Base-by-base conservation (phyloP, 2,329 filamentous ascomycete species). In the Xenoacremonium recifei region DNA sequence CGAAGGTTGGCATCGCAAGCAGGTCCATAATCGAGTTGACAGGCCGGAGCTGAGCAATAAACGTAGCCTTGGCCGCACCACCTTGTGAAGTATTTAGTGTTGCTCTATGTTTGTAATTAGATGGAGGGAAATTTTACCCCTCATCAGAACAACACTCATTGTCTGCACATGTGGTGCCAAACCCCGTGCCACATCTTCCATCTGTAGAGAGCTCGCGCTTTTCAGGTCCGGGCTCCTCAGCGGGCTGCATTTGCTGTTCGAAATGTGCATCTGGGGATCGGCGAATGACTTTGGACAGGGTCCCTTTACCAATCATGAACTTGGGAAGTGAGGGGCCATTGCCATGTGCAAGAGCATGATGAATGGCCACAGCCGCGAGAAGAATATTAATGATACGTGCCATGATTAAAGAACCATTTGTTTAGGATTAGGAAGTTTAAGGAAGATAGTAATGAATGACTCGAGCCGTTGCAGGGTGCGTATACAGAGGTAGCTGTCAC, bases 41-140 rank as follows among this genome's bases (percentile, higher is more conserved):
- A 85, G 39, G 80, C 74, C 3, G 82, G 82, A 16, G 79, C 74
- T 21, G 71, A 70, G 63, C 82, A 85, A 61, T 82, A 80, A 2
- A 76, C 71, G 10, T 58, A 58, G 4, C 67, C 70, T n/a, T 60
- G 69, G 37, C 79, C 79, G 48, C 79, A 82, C 69, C 74, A 81
- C 32, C 73, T 76, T 11, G 12, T n/a, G n/a, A n/a, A n/a, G n/a
- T n/a, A n/a, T n/a, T n/a, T n/a, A n/a, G n/a, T n/a, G n/a, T n/a
- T n/a, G n/a, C n/a, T n/a, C n/a, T n/a, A n/a, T n/a, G n/a, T n/a
- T n/a, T n/a, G n/a, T n/a, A n/a, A 27, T 12, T 5, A 20, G 13
- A 25, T 5, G 12, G 3, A 11, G 17, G 4, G 16, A 53, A n/a
- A n/a, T n/a, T 60, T 51, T 53, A 71, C 69, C 69, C 68, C 35